These are phyloP conservation scores for Vitis rotundifolia DNA, from an alignment of 164 flowering plant species.

Conservation along the genomic window DNA sequence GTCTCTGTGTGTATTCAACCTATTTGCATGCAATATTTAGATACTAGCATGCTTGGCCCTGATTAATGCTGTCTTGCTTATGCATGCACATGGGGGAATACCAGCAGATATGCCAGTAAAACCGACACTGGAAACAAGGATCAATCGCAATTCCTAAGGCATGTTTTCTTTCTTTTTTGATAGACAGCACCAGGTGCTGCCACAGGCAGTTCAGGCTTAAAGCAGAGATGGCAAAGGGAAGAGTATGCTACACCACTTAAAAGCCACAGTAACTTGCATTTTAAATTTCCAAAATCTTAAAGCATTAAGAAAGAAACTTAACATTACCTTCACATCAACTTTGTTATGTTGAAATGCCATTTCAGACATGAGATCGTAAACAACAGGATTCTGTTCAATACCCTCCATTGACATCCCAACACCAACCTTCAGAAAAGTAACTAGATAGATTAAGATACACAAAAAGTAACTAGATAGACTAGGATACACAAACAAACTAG, in stretches of 20 bases:
- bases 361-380: constrained; percentile 85
- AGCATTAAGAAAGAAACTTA: not conserved
- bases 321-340: constrained; percentile 57
- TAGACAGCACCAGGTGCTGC: constrained; percentile 4
- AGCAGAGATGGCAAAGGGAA: not conserved
- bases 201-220: not conserved
- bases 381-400: constrained; percentile 78
- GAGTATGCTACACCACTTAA: not conserved
- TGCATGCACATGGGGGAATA: too few species aligned
- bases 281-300: not conserved
- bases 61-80: too few species aligned
- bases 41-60: too few species aligned
- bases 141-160: not conserved
- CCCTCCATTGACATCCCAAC: constrained; percentile 90
- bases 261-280: not conserved
- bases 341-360: constrained; percentile 64
- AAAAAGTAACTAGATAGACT: not conserved
- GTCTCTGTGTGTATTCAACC: too few species aligned
- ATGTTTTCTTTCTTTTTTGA: not conserved
- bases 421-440: constrained; percentile 49
- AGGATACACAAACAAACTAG: not conserved
- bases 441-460: not conserved
- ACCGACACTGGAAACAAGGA: not conserved
- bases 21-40: too few species aligned
- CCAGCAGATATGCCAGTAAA: too few species aligned